phyloP scores from a whole-genome alignment of 2,329 filamentous ascomycete species.

The Neonectria faginata region DNA sequence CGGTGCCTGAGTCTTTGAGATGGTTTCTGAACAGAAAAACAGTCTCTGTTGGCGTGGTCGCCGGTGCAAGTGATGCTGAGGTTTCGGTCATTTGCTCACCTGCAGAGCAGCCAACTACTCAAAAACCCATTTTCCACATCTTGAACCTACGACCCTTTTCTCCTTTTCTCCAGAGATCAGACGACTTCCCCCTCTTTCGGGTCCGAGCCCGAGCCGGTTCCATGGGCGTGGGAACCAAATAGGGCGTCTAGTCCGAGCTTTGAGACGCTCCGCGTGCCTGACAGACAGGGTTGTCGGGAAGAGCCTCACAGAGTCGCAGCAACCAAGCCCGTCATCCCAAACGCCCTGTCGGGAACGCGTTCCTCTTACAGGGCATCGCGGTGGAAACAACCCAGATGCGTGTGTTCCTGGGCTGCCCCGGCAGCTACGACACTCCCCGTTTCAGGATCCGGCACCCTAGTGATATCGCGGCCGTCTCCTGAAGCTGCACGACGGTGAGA shows the following conservation, averaged over 20 bases:
- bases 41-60: not conserved
- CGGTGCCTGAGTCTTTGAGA: not conserved
- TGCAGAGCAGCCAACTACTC: not conserved
- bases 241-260: constrained; percentile 30
- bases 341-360: not conserved
- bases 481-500: constrained; percentile 17
- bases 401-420: constrained; percentile 13
- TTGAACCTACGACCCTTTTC: not conserved
- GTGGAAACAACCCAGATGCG: constrained; percentile 10
- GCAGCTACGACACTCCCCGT: constrained; percentile 36
- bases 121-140: not conserved
- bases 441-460: constrained; percentile 35
- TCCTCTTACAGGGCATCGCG: not conserved
- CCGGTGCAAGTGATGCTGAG: not conserved
- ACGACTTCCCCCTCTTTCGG: not conserved
- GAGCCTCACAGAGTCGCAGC: constrained; percentile 20
- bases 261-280: constrained; percentile 39
- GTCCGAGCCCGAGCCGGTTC: not conserved
- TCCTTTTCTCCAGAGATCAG: not conserved
- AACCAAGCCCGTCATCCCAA: constrained; percentile 7
- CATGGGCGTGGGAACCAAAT: constrained; percentile 25
- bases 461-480: constrained; percentile 25
- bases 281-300: constrained; percentile 27
- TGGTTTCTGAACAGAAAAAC: not conserved
- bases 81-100: not conserved